Conservation (phyloP, 2,329 filamentous ascomycete species). For the Diaporthe vexans region DNA sequence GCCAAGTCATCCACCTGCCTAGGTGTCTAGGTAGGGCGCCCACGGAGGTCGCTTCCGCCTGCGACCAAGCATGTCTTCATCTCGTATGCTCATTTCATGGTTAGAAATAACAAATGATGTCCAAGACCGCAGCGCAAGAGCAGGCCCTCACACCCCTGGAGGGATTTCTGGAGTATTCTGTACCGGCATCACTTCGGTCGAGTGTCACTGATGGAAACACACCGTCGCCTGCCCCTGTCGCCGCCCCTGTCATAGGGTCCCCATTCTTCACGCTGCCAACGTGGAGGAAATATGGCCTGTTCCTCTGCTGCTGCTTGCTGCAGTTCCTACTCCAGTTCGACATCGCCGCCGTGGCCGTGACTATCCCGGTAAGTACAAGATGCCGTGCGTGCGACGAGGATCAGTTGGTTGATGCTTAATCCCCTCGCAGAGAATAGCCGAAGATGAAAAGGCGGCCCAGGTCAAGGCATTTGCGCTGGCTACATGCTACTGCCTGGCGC, state of each 20-base stretch:
- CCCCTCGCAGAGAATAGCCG: constrained; percentile 42
- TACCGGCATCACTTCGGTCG: background rate
- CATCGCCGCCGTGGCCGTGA: constrained; percentile 45
- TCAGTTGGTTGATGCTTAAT: background rate
- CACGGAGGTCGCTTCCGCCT: no score
- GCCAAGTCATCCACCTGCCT: background rate
- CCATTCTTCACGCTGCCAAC: constrained; percentile 14
- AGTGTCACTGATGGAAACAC: background rate
- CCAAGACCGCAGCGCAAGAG: background rate
- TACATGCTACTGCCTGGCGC: constrained; percentile 44
- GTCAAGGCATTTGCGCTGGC: constrained; percentile 44
- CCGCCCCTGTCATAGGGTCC: no score
- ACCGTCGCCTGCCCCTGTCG: background rate
- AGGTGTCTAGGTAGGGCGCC: background rate
- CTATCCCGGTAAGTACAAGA: constrained; percentile 42
- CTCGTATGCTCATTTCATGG: background rate
- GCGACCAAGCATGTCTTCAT: background rate
- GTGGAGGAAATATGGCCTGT: constrained; percentile 41
- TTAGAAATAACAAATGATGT: background rate
- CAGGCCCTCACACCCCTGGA: background rate
- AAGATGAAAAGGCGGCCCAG: constrained; percentile 41
- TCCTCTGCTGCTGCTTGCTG: constrained; percentile 44
- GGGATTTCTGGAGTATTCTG: background rate
- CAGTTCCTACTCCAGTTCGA: constrained; percentile 46
- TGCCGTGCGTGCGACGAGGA: no score